These are phyloP conservation scores for Suhomyces choctaworum DNA, from an alignment of 1,139 yeast genomes.

Conservation along the genomic window DNA sequence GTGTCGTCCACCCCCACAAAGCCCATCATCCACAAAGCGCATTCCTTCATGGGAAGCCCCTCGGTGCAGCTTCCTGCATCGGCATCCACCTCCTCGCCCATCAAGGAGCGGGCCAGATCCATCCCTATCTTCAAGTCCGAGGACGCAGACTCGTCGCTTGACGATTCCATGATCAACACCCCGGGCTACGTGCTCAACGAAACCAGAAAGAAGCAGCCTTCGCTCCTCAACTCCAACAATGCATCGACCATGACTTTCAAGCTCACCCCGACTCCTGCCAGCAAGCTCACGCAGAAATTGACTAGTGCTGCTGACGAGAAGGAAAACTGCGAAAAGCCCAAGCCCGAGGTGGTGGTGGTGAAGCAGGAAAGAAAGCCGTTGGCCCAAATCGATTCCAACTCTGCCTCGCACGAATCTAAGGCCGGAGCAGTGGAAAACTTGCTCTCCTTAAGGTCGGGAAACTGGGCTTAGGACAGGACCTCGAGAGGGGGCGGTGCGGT, in stretches of 20 bases:
- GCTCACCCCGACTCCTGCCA: slow-evolving; percentile 30
- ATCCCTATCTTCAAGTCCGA: slow-evolving; percentile 19
- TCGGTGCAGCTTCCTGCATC: slow-evolving; percentile 11
- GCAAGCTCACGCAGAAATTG: slow-evolving; percentile 12
- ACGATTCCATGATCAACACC: slow-evolving; percentile 22
- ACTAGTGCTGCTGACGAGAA: slow-evolving; percentile 14
- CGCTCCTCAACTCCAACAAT: slow-evolving; percentile 31
- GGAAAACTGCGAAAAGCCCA: slow-evolving; percentile 7
- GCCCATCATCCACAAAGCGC: slow-evolving; percentile 28
- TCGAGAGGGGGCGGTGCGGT: too few relatives aligned
- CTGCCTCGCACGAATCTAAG: slow-evolving; percentile 17
- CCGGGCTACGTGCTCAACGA: slow-evolving; percentile 31
- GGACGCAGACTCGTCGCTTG: slow-evolving; percentile 24
- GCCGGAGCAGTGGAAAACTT: slow-evolving; percentile 40
- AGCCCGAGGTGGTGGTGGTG: neutral
- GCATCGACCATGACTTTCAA: slow-evolving; percentile 45
- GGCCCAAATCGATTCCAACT: slow-evolving; percentile 13
- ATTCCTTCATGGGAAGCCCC: slow-evolving; percentile 29
- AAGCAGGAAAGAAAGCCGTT: slow-evolving; percentile 18
- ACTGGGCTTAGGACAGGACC: slow-evolving; percentile 28
- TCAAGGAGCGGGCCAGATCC: slow-evolving; percentile 26
- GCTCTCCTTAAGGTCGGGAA: slow-evolving; percentile 44
- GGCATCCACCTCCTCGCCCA: slow-evolving; percentile 22
- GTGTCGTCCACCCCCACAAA: slow-evolving; percentile 32
- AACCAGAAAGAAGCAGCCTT: slow-evolving; percentile 44